Percentiles rank a stretch among this genome's conserved stretches.
These are phyloP conservation scores for Ophiostoma australiae DNA, from an alignment of 2,329 filamentous ascomycete species.

Conservation along the genomic window DNA sequence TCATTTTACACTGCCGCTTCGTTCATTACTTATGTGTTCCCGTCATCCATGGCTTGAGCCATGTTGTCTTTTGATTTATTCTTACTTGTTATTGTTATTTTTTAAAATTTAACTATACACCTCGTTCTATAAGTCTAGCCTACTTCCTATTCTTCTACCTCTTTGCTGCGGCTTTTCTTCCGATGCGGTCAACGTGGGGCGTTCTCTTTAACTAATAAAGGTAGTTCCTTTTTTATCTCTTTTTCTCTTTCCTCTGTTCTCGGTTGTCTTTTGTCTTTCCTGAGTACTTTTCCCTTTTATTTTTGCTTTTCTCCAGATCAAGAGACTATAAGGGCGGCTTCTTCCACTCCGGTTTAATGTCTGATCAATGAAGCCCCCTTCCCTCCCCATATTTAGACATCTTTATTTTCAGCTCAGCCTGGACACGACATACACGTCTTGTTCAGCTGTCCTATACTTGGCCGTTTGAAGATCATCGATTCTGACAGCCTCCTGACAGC, in stretches of 20 bases:
- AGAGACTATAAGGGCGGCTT: slow-evolving; percentile 6
- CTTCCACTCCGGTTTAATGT: slow-evolving; percentile 1
- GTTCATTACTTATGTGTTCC: slow-evolving; percentile 19
- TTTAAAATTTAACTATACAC: background rate
- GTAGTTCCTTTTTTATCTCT: background rate
- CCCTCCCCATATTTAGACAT: slow-evolving; percentile 1
- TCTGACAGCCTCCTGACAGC: background rate
- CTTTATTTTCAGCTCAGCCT: background rate
- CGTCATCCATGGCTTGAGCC: slow-evolving; percentile 10
- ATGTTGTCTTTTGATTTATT: background rate
- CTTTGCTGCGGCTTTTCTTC: slow-evolving; percentile 10
- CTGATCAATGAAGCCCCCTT: background rate
- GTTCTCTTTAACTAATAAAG: background rate
- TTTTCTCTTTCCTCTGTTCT: background rate
- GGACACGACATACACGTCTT: background rate
- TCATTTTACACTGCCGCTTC: slow-evolving; percentile 19
- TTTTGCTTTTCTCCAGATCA: background rate
- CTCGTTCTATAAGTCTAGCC: slow-evolving; percentile 7
- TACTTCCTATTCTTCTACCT: background rate
- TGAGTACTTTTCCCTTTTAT: background rate
- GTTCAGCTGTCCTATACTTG: background rate
- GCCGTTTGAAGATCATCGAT: background rate
- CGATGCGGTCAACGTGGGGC: slow-evolving; percentile 15
- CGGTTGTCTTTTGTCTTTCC: background rate
- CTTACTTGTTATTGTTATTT: background rate